Base-by-base conservation (phyloP, 345 rosid genomes). In the Acer negundo region DNA sequence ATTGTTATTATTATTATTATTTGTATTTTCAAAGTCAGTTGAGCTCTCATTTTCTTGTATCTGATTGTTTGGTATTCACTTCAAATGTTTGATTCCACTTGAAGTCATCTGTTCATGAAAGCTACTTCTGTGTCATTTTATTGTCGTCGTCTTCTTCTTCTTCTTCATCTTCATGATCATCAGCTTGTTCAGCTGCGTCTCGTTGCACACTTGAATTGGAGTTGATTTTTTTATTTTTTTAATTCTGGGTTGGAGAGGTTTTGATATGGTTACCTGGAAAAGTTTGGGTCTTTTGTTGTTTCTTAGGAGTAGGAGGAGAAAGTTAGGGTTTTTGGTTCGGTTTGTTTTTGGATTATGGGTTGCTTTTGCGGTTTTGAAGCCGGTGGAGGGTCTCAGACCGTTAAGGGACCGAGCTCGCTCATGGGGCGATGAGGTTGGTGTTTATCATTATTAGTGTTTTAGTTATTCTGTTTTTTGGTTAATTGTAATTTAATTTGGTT, bases 361-460 rank as follows among this genome's bases (percentile, higher is more conserved):
- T 81, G 81, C 82, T 75, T 83, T 86, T 55, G 75, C 82, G 31
- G 44, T 87, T 82, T 79, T 84, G n/a, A 82, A 70, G 74, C 90
- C 93, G 28, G 97, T 81, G 61, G 81, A 73, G 53, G 97, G 87
- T 46, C 73, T 94, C 68, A 88, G 99, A 78, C 98, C 99, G 42
- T 85, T 96, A 64, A 90, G 97, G 77, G 98, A 94, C 78, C 89
- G 82, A 74, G 78, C 92, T 77, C 92, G 89, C 70, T 90, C 98
- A n/a, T 94, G 99, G 99, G 92, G 95, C 42, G 99, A 92, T 78
- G 92, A 96, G 97, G 99, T 96, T 67, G 56, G 92, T 87, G 38
- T 42, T 62, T 67, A 59, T 59, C 1, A 53, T 70, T 17, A 38
- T 38, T 62, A n/a, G 61, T 51, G 42, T 55, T 80, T 46, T 23